A percentile compares a stretch with the other conserved stretches of the same genome.
Evolutionary conservation across 139 green algal species (phyloP).

Genomic region (Chlorella sorokiniana): DNA sequence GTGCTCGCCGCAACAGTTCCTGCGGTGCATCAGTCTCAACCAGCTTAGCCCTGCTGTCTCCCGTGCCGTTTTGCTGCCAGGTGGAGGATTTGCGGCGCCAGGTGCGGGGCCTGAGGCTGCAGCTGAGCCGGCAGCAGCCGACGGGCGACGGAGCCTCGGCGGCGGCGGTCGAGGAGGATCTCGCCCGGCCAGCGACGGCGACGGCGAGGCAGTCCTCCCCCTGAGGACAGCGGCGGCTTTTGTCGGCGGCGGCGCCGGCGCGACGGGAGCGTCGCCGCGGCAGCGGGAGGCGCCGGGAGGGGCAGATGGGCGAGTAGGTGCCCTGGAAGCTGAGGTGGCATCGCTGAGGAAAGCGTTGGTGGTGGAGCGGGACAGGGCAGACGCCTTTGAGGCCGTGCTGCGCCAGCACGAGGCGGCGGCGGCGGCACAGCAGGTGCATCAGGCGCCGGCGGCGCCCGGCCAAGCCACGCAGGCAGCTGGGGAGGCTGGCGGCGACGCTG

Average conservation of each 20-base stretch:
- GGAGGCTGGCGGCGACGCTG: too few relatives aligned
- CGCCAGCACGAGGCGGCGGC: not conserved
- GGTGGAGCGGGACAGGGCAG: conserved; percentile 14
- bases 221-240: not conserved
- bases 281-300: not conserved
- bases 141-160: not conserved
- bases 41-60: not conserved
- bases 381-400: conserved; percentile 9
- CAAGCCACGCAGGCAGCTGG: not conserved
- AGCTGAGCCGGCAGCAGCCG: not conserved
- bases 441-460: not conserved
- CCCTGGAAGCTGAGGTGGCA: not conserved
- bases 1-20: too few relatives aligned
- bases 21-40: not conserved
- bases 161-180: too few relatives aligned
- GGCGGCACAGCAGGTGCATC: not conserved
- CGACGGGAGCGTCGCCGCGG: not conserved
- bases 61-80: not conserved
- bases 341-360: not conserved
- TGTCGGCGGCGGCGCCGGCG: not conserved
- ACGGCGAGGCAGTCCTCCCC: too few relatives aligned
- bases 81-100: conserved; percentile 2
- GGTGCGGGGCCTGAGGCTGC: not conserved
- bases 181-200: too few relatives aligned
- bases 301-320: not conserved